Evolutionary conservation across 1,284 basidiomycete species (phyloP), one percentile per base, ranked within the genome.

Genomic region (Cerrena zonata): DNA sequence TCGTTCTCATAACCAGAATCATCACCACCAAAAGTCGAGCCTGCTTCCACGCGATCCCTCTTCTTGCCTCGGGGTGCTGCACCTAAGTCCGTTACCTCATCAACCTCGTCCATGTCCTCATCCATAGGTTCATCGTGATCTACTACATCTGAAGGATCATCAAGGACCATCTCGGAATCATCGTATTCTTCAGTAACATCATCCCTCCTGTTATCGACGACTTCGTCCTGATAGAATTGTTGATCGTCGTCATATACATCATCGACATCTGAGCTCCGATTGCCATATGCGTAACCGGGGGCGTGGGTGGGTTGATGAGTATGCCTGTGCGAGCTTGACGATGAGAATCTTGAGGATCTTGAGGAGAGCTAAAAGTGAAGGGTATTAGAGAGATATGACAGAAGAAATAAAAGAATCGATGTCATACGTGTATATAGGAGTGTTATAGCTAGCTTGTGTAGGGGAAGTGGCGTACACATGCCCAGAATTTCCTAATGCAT

Each of bases 41-140:
- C 86, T 48, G 82, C 83, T 59, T 88, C 86, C 13, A 77, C 74
- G 44, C 84, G 82, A 64, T 84, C 84, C 50, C 87, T 78, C 67
- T 90, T 90, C 71, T 77, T 85, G 24, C 87, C 87, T 55, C 86
- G 76, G n/a, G 63, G 58, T 49, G 66, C 60, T 19, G 67, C 59
- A 38, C 60, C 18, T 12, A 40, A 21, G 30, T 56, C 47, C 15
- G 56, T 50, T 2, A 61, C 19, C 37, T 57, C 49, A 21, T 56
- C 52, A 2, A 62, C 61, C 19, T 63, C 57, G 25, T 57, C 62
- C 68, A 69, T 67, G 4, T 64, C 62, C 11, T 61, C 53, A 19
- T 65, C 66, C 53, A 49, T 48, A 48, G 50, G 40, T 53, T 57
- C 24, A 56, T 45, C 41, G 49, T n/a, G n/a, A n/a, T n/a, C n/a